A percentile compares a stretch with the other conserved stretches of the same genome.
Evolutionary conservation across 1,284 basidiomycete genomes (phyloP).

Genomic region (Fomes fomentarius): DNA sequence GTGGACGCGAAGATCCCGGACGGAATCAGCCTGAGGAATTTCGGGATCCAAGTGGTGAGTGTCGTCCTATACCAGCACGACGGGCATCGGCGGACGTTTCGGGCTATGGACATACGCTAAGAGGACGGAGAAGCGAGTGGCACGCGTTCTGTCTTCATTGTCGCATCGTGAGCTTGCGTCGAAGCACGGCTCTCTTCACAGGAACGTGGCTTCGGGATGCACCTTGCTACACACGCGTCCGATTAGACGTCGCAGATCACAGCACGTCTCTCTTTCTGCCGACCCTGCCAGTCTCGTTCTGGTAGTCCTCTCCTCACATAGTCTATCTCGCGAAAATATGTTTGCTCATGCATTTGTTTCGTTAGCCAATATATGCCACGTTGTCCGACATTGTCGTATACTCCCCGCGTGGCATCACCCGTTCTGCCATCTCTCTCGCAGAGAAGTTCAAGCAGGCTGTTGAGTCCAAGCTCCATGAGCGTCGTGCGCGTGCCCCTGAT

Average conservation of each 20-base stretch:
- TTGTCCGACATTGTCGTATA: constrained; percentile 91
- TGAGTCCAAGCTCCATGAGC: constrained; percentile 55
- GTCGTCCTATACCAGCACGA: constrained; percentile 12
- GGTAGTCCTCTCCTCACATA: no score
- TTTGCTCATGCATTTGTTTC: constrained; percentile 19
- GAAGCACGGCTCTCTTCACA: constrained; percentile 18
- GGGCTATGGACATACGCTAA: constrained; percentile 1
- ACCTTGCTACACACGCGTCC: constrained; percentile 7
- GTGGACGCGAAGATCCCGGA: constrained; percentile 69
- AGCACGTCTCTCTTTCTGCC: constrained; percentile 5
- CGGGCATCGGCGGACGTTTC: constrained; percentile 17
- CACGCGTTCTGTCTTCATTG: constrained; percentile 10
- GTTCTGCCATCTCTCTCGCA: constrained; percentile 59
- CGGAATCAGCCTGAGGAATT: constrained; percentile 78
- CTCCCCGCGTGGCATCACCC: constrained; percentile 61
- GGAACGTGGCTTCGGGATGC: constrained; percentile 14
- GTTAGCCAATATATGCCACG: constrained; percentile 82
- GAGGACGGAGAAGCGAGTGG: constrained; percentile 1
- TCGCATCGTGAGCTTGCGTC: constrained; percentile 3
- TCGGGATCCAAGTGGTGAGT: constrained; percentile 83
- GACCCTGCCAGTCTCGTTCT: not conserved
- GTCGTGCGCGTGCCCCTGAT: constrained; percentile 32
- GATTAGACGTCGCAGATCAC: constrained; percentile 20
- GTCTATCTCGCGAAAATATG: not conserved
- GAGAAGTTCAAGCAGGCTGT: constrained; percentile 62